A percentile compares a stretch with the other conserved stretches of the same genome.
Evolutionary conservation across 768 basidiomycete species (phyloP).

Genomic region (Naganishia onofrii): DNA sequence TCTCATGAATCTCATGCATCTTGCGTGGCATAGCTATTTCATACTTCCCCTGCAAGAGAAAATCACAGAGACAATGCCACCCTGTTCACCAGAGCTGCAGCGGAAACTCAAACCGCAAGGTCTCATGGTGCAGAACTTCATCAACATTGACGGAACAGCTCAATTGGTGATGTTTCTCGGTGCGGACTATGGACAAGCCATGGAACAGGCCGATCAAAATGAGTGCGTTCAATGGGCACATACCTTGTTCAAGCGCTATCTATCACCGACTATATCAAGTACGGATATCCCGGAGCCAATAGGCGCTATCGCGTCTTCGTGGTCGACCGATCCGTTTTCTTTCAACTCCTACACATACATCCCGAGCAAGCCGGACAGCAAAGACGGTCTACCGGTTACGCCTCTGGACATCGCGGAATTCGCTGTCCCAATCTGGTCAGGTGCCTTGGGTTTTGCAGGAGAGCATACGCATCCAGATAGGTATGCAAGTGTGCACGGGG

Average conservation of each 20-base stretch:
- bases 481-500: conserved; percentile 28
- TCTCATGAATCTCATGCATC: not conserved
- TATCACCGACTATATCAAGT: not conserved
- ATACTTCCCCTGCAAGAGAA: conserved; percentile 3
- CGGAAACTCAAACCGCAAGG: conserved; percentile 9
- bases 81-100: not conserved
- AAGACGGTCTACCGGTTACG: conserved; percentile 19
- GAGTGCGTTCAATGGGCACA: conserved; percentile 22
- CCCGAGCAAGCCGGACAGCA: conserved; percentile 30
- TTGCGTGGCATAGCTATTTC: not conserved
- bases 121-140: conserved; percentile 23
- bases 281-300: not conserved
- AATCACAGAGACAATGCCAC: conserved; percentile 17
- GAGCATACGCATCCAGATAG: conserved; percentile 50
- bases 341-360: conserved; percentile 51
- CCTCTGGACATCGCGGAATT: conserved; percentile 54
- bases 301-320: conserved; percentile 31
- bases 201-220: conserved; percentile 7
- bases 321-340: conserved; percentile 50
- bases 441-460: conserved; percentile 53
- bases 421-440: conserved; percentile 48
- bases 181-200: conserved; percentile 19
- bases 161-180: conserved; percentile 28
- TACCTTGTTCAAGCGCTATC: conserved; percentile 10
- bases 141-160: conserved; percentile 9